Evolutionary conservation across 192 early-diverging fungal genomes (phyloP).

Genomic region (Coemansia sp.): DNA sequence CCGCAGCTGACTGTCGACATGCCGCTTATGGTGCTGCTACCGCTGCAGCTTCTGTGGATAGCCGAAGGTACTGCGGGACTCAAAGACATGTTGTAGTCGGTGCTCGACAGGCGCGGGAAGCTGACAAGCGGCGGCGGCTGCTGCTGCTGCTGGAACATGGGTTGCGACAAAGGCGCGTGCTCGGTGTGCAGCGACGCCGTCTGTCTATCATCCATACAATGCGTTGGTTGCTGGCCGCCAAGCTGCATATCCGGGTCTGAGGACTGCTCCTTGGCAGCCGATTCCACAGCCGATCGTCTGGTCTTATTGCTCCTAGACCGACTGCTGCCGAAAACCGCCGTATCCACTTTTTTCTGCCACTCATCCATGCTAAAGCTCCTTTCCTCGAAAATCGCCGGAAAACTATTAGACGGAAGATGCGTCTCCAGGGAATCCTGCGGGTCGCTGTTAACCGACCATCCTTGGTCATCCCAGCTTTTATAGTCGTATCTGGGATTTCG

Average conservation of each 20-base stretch:
- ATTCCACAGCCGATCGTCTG: background rate
- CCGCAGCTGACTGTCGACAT: constrained; percentile 2
- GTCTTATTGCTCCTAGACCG: background rate
- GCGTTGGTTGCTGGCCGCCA: background rate
- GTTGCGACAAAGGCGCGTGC: too few relatives aligned
- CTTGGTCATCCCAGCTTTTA: background rate
- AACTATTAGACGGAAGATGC: background rate
- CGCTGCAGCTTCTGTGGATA: background rate
- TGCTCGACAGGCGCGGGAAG: constrained; percentile 1
- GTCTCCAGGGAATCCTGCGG: background rate
- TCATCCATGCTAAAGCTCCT: constrained; percentile 32
- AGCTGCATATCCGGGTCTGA: background rate
- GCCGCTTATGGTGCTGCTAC: background rate
- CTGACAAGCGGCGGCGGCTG: constrained; percentile 1
- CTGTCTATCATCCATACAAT: background rate
- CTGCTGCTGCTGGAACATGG: too few relatives aligned
- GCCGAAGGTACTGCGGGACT: too few relatives aligned
- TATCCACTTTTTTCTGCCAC: constrained; percentile 24
- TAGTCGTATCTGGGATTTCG: constrained; percentile 2
- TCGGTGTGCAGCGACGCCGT: background rate
- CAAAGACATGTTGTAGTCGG: background rate
- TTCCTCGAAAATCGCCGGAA: background rate
- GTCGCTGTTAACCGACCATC: background rate
- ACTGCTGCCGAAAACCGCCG: constrained; percentile 39
- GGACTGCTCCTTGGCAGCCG: background rate